Percentiles rank a stretch among this genome's conserved stretches.
phyloP scores from a whole-genome alignment of 2,329 filamentous ascomycete genomes.

The Fusarium compactum region DNA sequence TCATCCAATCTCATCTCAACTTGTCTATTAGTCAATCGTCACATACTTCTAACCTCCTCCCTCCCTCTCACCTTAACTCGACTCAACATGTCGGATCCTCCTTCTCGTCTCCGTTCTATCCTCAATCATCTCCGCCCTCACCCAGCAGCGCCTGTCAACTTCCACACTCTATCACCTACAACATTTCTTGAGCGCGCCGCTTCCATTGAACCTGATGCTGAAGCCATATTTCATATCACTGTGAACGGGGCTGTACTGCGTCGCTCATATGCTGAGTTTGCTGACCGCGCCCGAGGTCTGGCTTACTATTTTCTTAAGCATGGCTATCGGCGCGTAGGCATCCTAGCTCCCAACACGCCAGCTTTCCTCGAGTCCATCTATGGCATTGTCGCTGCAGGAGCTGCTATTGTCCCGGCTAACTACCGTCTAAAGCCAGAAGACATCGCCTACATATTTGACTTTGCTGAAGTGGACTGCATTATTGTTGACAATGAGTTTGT shows the following conservation, averaged over 20 bases:
- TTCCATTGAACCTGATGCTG: constrained; percentile 85
- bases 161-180: constrained; percentile 87
- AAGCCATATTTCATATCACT: constrained; percentile 88
- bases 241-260: constrained; percentile 79
- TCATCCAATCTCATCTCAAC: constrained; percentile 13
- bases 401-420: constrained; percentile 76
- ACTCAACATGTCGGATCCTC: constrained; percentile 71
- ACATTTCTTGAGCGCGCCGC: constrained; percentile 89
- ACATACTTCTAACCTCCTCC: not conserved
- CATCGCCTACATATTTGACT: constrained; percentile 89
- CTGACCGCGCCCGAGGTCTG: constrained; percentile 86
- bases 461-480: constrained; percentile 86
- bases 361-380: constrained; percentile 93
- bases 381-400: constrained; percentile 85
- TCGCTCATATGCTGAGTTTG: constrained; percentile 82
- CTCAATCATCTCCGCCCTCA: constrained; percentile 61
- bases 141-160: constrained; percentile 65
- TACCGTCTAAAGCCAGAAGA: constrained; percentile 82
- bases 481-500: constrained; percentile 88
- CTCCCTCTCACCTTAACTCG: constrained; percentile 14
- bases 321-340: constrained; percentile 80
- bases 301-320: constrained; percentile 88
- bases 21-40: not conserved
- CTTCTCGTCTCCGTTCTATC: constrained; percentile 70
- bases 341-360: constrained; percentile 92